Evolutionary conservation across 108 stramenopile genomes (phyloP).

Genomic region (Mayamaea pseudoterrestris): DNA sequence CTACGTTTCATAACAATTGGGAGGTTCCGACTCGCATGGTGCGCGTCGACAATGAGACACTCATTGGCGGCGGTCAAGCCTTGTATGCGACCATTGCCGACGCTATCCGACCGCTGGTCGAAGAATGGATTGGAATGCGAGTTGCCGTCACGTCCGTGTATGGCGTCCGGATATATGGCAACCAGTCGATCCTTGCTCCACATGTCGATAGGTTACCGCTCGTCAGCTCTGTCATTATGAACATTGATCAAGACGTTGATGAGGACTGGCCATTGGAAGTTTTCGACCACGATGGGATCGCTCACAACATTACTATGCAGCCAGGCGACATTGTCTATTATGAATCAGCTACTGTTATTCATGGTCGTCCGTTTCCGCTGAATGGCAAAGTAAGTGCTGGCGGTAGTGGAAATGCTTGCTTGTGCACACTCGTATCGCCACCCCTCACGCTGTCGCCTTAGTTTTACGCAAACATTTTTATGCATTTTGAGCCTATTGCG

Average conservation of each 20-base stretch:
- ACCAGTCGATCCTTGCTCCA: slow-evolving; percentile 59
- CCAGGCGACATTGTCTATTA: slow-evolving; percentile 88
- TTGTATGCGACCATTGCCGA: slow-evolving; percentile 30
- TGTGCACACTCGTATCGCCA: neutral
- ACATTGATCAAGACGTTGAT: slow-evolving; percentile 84
- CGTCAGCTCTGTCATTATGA: slow-evolving; percentile 38
- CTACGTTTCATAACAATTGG: slow-evolving; percentile 59
- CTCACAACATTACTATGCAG: slow-evolving; percentile 70
- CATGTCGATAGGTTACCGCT: slow-evolving; percentile 84
- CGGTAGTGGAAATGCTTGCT: slow-evolving; percentile 14
- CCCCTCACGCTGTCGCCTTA: neutral
- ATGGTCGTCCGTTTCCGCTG: slow-evolving; percentile 84
- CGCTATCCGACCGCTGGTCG: slow-evolving; percentile 47
- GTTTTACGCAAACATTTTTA: slow-evolving; percentile 21
- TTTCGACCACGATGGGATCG: slow-evolving; percentile 75
- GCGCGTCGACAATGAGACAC: slow-evolving; percentile 8
- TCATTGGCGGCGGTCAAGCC: slow-evolving; percentile 19
- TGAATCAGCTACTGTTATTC: slow-evolving; percentile 80
- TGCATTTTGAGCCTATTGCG: slow-evolving; percentile 58
- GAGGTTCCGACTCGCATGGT: slow-evolving; percentile 21
- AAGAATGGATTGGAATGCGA: slow-evolving; percentile 82
- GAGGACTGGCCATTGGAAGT: slow-evolving; percentile 91
- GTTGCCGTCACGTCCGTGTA: slow-evolving; percentile 67
- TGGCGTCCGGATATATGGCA: slow-evolving; percentile 78
- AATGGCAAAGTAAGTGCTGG: too few relatives aligned